Evolutionary conservation across 2,329 filamentous ascomycete genomes (phyloP).

Genomic region (Phaeosphaeriaceae sp.): DNA sequence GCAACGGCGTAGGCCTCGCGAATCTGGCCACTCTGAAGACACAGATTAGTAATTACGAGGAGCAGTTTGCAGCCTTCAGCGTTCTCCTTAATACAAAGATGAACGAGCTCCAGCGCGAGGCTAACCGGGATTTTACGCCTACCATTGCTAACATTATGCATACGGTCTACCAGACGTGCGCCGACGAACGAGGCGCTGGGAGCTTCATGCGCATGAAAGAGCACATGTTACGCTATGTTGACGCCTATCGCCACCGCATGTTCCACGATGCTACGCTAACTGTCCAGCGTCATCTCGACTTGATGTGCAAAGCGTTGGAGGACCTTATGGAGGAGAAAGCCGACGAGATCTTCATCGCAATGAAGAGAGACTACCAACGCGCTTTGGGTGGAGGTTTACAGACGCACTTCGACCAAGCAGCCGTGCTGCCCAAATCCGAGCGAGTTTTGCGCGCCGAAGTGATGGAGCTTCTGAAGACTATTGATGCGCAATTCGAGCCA

Average conservation of each 20-base stretch:
- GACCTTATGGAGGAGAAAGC: constrained; percentile 53
- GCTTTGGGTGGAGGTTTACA: constrained; percentile 37
- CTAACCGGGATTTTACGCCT: constrained; percentile 62
- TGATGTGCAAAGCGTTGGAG: constrained; percentile 54
- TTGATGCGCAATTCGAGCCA: constrained; percentile 30
- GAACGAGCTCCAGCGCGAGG: constrained; percentile 57
- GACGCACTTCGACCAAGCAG: not conserved
- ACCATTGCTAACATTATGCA: constrained; percentile 56
- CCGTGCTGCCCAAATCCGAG: constrained; percentile 21
- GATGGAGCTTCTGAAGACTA: constrained; percentile 16
- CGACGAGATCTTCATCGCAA: constrained; percentile 52
- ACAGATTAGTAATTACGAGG: constrained; percentile 53
- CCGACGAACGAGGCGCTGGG: constrained; percentile 55
- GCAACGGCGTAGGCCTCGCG: constrained; percentile 50
- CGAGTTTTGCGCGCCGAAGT: constrained; percentile 21
- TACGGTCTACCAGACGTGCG: constrained; percentile 55
- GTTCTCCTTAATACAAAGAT: constrained; percentile 45
- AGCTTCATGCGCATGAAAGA: constrained; percentile 61
- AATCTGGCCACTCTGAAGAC: constrained; percentile 50
- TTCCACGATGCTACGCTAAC: constrained; percentile 55
- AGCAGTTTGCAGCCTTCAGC: constrained; percentile 50
- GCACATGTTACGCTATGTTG: constrained; percentile 57
- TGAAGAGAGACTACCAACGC: constrained; percentile 48
- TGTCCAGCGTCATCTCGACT: constrained; percentile 51
- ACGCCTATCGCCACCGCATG: constrained; percentile 53